Conservation (phyloP, 2,329 filamentous ascomycete genomes). For the Dactylellina cionopaga region DNA sequence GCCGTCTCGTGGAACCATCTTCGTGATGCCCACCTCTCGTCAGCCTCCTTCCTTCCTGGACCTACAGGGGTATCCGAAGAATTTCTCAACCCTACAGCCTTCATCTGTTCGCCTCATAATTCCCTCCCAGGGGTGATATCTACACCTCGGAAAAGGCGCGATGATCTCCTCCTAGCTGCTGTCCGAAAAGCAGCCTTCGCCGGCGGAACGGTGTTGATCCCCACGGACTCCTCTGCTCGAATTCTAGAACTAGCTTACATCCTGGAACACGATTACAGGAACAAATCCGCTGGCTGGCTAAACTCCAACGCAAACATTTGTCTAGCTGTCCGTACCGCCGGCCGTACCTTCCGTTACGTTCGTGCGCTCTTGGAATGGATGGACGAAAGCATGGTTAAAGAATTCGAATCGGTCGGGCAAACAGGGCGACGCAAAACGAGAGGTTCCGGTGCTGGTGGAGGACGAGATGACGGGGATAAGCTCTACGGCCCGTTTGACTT, state of each 20-base stretch:
- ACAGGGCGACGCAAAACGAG: conserved; percentile 61
- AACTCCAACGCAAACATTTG: conserved; percentile 53
- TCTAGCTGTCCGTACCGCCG: conserved; percentile 84
- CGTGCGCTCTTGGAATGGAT: conserved; percentile 99
- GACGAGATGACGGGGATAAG: conserved; percentile 61
- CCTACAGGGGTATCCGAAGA: conserved; percentile 83
- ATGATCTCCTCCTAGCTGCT: conserved; percentile 84
- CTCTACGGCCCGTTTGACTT: conserved; percentile 84
- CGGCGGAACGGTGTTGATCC: conserved; percentile 90
- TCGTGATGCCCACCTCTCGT: conserved; percentile 92
- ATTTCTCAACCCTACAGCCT: conserved; percentile 87
- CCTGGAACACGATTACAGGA: conserved; percentile 89
- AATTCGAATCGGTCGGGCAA: conserved; percentile 80
- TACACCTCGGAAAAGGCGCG: conserved; percentile 80
- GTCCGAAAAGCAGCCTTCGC: conserved; percentile 78
- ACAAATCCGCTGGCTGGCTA: conserved; percentile 63
- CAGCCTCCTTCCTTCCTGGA: conserved; percentile 91
- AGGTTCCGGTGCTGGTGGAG: conserved; percentile 57
- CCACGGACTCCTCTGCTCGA: conserved; percentile 93
- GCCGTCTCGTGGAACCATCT: conserved; percentile 98
- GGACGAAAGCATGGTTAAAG: conserved; percentile 92
- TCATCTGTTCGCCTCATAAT: conserved; percentile 89
- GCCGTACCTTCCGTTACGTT: conserved; percentile 85
- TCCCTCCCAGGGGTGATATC: conserved; percentile 75
- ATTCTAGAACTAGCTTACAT: conserved; percentile 92